A percentile compares a stretch with the other conserved stretches of the same genome.
phyloP scores from a whole-genome alignment of 2,329 filamentous ascomycete genomes.

The Phoma sp. region DNA sequence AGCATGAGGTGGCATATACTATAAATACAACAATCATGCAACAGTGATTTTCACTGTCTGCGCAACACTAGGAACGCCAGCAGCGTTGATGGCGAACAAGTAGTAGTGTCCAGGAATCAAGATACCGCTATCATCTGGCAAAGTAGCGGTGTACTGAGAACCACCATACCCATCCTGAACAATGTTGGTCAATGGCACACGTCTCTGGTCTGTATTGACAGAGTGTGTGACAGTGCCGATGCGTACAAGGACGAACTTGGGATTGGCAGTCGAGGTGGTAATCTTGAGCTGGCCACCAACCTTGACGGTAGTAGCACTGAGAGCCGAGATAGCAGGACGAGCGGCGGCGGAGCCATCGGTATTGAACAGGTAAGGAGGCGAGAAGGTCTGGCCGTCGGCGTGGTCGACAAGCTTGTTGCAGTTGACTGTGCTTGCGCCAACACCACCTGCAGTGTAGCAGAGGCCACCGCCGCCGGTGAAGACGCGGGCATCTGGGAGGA shows the following conservation, averaged over 20 bases:
- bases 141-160: constrained; percentile 18
- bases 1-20: background rate
- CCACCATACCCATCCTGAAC: constrained; percentile 12
- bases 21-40: background rate
- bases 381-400: constrained; percentile 35
- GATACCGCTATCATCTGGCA: constrained; percentile 31
- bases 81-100: constrained; percentile 26
- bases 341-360: constrained; percentile 24
- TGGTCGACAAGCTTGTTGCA: constrained; percentile 39
- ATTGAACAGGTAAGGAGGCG: constrained; percentile 39
- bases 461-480: constrained; percentile 36
- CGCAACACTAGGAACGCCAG: constrained; percentile 31
- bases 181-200: constrained; percentile 25
- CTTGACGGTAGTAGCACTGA: constrained; percentile 22
- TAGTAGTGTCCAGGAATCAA: constrained; percentile 35
- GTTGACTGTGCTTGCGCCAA: constrained; percentile 26
- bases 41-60: constrained; percentile 27
- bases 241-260: constrained; percentile 26
- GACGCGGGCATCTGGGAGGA: constrained; percentile 33
- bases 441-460: constrained; percentile 22
- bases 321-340: constrained; percentile 23
- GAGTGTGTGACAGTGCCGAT: constrained; percentile 39
- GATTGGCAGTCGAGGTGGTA: constrained; percentile 6
- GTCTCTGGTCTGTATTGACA: constrained; percentile 38
- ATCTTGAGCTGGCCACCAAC: constrained; percentile 28